A percentile compares a stretch with the other conserved stretches of the same genome.
Conservation (phyloP, 176 grass and related monocot genomes). For the Zoysia pacifica region DNA sequence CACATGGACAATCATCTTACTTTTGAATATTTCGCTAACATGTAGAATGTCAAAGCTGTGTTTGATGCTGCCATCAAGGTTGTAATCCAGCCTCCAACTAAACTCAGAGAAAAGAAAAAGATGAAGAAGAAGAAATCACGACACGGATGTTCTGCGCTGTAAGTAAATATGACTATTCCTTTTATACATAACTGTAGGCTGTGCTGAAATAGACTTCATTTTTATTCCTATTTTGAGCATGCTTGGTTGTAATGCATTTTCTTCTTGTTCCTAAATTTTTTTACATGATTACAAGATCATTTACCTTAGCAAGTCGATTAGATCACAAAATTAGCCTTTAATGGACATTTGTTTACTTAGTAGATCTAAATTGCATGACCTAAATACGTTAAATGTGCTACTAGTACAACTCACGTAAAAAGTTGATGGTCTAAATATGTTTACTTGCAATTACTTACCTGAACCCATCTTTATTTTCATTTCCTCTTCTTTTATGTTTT, state of each 20-base stretch:
- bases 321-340: background rate
- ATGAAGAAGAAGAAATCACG: conserved; percentile 74
- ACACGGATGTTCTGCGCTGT: conserved; percentile 65
- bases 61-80: conserved; percentile 99
- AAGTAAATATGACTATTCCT: conserved; percentile 24
- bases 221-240: too few relatives aligned
- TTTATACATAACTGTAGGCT: background rate
- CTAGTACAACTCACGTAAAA: too few relatives aligned
- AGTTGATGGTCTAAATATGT: background rate
- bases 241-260: background rate
- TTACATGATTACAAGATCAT: background rate
- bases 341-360: background rate
- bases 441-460: background rate
- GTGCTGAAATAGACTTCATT: too few relatives aligned
- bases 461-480: background rate
- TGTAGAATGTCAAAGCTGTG: conserved; percentile 97
- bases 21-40: conserved; percentile 24
- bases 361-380: background rate
- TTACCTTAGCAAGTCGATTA: background rate
- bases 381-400: too few relatives aligned
- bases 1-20: conserved; percentile 8
- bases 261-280: background rate
- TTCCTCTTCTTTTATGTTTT: background rate
- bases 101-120: conserved; percentile 75
- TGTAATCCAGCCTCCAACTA: conserved; percentile 92